Percentiles rank a stretch among this genome's conserved stretches.
These are phyloP conservation scores for Boletus reticulatus DNA, from an alignment of 768 basidiomycete species.

Conservation along the genomic window DNA sequence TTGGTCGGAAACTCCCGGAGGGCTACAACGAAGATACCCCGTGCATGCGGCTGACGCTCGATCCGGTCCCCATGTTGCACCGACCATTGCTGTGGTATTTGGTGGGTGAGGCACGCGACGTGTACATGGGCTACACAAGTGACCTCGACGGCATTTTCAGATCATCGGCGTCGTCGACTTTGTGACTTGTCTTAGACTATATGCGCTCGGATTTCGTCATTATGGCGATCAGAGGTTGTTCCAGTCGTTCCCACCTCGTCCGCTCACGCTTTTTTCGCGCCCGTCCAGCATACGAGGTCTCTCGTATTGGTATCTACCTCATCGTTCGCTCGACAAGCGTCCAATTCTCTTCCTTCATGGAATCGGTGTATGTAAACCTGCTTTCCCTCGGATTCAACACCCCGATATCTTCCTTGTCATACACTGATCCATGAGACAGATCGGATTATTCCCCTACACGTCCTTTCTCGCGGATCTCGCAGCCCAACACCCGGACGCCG, in stretches of 20 bases:
- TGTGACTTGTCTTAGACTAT: slow-evolving; percentile 39
- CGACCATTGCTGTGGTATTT: slow-evolving; percentile 65
- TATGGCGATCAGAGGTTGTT: slow-evolving; percentile 39
- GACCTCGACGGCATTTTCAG: slow-evolving; percentile 29
- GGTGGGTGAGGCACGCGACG: slow-evolving; percentile 33
- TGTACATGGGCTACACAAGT: neutral
- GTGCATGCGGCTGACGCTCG: slow-evolving; percentile 53
- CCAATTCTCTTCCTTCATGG: slow-evolving; percentile 69
- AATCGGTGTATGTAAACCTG: slow-evolving; percentile 48
- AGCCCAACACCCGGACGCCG: slow-evolving; percentile 45
- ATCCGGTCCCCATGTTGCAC: slow-evolving; percentile 52
- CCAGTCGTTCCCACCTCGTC: slow-evolving; percentile 53
- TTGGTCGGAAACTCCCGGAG: slow-evolving; percentile 40
- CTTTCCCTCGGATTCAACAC: too few relatives aligned
- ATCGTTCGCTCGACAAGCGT: slow-evolving; percentile 43
- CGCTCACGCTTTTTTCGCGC: slow-evolving; percentile 43
- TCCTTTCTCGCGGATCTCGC: slow-evolving; percentile 49
- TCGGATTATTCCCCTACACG: slow-evolving; percentile 59
- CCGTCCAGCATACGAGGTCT: slow-evolving; percentile 34
- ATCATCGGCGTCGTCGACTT: slow-evolving; percentile 53
- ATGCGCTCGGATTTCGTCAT: slow-evolving; percentile 51
- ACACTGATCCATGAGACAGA: slow-evolving; percentile 33
- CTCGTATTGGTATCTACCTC: slow-evolving; percentile 50
- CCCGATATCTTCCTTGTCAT: too few relatives aligned
- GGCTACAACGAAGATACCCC: slow-evolving; percentile 39